phyloP scores from a whole-genome alignment of 345 rosid genomes.

The Rhizophora mangle region DNA sequence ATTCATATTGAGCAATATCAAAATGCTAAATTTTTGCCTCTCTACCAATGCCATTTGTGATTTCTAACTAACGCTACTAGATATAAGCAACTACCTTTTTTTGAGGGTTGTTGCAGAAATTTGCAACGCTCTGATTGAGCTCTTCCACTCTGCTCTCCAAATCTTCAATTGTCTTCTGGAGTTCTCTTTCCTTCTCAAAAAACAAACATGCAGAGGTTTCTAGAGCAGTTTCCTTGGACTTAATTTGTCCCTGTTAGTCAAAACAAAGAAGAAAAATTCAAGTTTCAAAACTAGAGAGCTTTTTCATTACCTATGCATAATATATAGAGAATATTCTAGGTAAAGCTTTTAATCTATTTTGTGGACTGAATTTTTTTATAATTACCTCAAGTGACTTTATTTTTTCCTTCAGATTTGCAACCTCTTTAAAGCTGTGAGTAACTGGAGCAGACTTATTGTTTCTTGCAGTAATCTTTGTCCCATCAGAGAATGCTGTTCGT shows the following conservation, averaged over 20 bases:
- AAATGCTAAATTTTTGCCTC: no score
- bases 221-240: conserved; percentile 53
- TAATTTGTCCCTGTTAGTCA: conserved; percentile 59
- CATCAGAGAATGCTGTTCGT: conserved; percentile 34
- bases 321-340: neutral
- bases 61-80: neutral
- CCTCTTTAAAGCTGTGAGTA: conserved; percentile 51
- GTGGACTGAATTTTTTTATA: neutral
- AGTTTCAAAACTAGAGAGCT: neutral
- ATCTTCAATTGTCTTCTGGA: conserved; percentile 49
- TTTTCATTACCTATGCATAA: neutral
- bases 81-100: conserved; percentile 37
- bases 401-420: conserved; percentile 52
- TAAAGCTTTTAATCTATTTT: neutral
- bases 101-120: conserved; percentile 11
- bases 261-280: neutral
- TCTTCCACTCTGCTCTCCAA: conserved; percentile 52
- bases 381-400: conserved; percentile 66
- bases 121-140: conserved; percentile 29
- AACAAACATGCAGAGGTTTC: conserved; percentile 55
- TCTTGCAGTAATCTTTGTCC: conserved; percentile 46
- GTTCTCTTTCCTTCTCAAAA: conserved; percentile 55
- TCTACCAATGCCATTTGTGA: no score
- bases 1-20: no score
- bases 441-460: conserved; percentile 43